Conservation (phyloP, 164 flowering plant genomes). For the Amborella trichopoda region DNA sequence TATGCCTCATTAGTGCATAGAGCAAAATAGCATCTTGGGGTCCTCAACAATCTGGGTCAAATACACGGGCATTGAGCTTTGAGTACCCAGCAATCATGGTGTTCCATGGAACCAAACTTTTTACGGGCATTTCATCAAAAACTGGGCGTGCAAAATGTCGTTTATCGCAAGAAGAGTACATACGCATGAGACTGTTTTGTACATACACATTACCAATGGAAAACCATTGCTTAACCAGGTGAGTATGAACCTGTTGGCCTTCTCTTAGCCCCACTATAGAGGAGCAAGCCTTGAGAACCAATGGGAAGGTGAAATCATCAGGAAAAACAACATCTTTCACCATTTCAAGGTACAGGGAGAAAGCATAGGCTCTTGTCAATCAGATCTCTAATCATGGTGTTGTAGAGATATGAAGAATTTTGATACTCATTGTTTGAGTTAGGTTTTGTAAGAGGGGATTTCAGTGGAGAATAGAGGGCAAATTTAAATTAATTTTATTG, state of each 20-base stretch:
- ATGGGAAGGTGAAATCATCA: conserved; percentile 12
- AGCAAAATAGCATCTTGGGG: conserved; percentile 6
- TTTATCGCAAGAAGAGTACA: conserved; percentile 5
- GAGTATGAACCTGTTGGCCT: conserved; percentile 9
- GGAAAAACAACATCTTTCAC: neutral
- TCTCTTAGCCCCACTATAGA: conserved; percentile 1
- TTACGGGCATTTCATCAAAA: conserved; percentile 7
- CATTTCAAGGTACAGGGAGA: conserved; percentile 6
- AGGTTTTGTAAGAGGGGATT: too few relatives aligned
- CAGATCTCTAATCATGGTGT: conserved; percentile 4
- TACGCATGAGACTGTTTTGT: conserved; percentile 5
- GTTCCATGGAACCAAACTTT: conserved; percentile 14
- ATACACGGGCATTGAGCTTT: neutral
- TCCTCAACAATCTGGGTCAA: too few relatives aligned
- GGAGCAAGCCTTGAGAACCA: conserved; percentile 11
- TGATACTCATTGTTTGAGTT: too few relatives aligned
- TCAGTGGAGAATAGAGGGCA: too few relatives aligned
- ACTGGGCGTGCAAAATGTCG: conserved; percentile 1
- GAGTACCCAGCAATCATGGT: conserved; percentile 12
- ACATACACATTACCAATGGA: conserved; percentile 2
- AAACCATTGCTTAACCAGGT: neutral
- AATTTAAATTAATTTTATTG: too few relatives aligned
- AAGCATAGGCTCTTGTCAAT: conserved; percentile 6
- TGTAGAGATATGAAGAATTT: conserved; percentile 6
- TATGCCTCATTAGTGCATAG: conserved; percentile 7